Percentiles rank a stretch among this genome's conserved stretches.
phyloP scores from a whole-genome alignment of 1,284 basidiomycete species.

The Rhizoctonia solani region DNA sequence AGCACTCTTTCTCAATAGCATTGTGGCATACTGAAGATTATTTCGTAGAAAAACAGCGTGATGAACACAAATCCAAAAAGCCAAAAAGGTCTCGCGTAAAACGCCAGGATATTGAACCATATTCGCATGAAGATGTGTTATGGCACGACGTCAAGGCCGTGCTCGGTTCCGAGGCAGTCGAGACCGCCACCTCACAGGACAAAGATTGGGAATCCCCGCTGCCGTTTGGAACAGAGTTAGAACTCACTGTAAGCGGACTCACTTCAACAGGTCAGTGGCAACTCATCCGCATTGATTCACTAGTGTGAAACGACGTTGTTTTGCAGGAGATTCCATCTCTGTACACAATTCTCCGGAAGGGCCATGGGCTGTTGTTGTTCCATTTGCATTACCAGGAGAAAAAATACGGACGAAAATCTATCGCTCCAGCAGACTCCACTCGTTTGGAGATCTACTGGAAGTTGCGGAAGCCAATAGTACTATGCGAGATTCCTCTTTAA shows the following conservation, averaged over 20 bases:
- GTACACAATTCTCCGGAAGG: slow-evolving; percentile 53
- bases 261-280: slow-evolving; percentile 63
- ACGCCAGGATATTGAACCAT: slow-evolving; percentile 58
- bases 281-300: not conserved
- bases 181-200: slow-evolving; percentile 54
- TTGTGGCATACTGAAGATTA: not conserved
- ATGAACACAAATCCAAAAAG: slow-evolving; percentile 14
- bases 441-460: slow-evolving; percentile 74
- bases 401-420: slow-evolving; percentile 72
- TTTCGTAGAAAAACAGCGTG: not conserved
- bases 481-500: slow-evolving; percentile 64
- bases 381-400: slow-evolving; percentile 84
- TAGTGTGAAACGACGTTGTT: not conserved
- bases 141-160: slow-evolving; percentile 70
- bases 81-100: slow-evolving; percentile 40
- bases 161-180: slow-evolving; percentile 64
- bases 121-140: slow-evolving; percentile 74
- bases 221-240: slow-evolving; percentile 61
- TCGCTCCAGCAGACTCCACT: slow-evolving; percentile 67
- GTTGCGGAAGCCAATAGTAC: slow-evolving; percentile 67
- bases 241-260: slow-evolving; percentile 65
- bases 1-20: not conserved
- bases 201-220: slow-evolving; percentile 65
- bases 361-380: slow-evolving; percentile 80
- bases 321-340: slow-evolving; percentile 71